Evolutionary conservation across 176 grass and related monocot genomes (phyloP).

Genomic region (Oryza australiensis): DNA sequence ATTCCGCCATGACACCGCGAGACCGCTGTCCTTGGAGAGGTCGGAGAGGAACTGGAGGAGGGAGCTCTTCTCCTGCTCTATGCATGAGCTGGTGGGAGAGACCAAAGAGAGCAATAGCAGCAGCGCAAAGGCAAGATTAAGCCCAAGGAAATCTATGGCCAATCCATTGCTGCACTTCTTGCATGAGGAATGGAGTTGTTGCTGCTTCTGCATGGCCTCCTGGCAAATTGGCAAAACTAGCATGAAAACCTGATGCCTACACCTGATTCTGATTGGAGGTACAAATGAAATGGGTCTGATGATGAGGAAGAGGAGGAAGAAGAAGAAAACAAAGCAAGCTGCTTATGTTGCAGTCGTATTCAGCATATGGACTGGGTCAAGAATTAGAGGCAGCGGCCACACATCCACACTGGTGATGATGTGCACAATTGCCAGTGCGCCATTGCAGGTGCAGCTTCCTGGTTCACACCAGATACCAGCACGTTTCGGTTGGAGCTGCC

Average conservation of each 20-base stretch:
- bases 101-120: slow-evolving; percentile 18
- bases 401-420: slow-evolving; percentile 30
- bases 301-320: neutral
- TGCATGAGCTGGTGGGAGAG: slow-evolving; percentile 26
- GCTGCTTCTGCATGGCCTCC: slow-evolving; percentile 14
- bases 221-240: neutral
- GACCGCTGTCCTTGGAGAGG: slow-evolving; percentile 5
- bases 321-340: slow-evolving; percentile 6
- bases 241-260: neutral
- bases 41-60: slow-evolving; percentile 33
- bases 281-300: neutral
- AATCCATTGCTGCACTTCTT: slow-evolving; percentile 4
- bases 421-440: neutral
- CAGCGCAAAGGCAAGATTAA: neutral
- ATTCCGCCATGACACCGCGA: slow-evolving; percentile 32
- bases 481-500: slow-evolving; percentile 10
- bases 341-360: neutral
- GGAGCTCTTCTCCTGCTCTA: slow-evolving; percentile 39
- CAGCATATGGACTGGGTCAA: slow-evolving; percentile 17
- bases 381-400: neutral
- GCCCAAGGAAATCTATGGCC: neutral
- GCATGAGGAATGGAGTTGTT: slow-evolving; percentile 17
- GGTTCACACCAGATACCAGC: slow-evolving; percentile 8
- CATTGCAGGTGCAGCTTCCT: slow-evolving; percentile 25
- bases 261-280: neutral